These are phyloP conservation scores for Fusarium multiceps DNA, from an alignment of 2,329 filamentous ascomycete genomes.

Conservation along the genomic window DNA sequence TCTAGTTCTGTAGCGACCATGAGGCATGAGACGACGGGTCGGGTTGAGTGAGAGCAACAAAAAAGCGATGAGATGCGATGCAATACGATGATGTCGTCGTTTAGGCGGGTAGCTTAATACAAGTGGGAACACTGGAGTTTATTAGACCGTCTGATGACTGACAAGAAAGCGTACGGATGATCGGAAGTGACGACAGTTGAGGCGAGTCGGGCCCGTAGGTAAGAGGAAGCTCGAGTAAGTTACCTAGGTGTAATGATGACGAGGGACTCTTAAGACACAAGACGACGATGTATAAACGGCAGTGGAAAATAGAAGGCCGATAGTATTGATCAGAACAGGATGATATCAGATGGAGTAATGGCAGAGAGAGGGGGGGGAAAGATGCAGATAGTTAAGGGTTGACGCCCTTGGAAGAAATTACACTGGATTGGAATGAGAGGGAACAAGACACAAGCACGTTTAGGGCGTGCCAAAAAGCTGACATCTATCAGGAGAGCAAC, in stretches of 20 bases:
- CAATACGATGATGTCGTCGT: slow-evolving; percentile 29
- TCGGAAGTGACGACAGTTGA: slow-evolving; percentile 5
- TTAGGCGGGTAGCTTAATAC: neutral
- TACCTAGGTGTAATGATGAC: neutral
- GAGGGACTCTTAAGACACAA: neutral
- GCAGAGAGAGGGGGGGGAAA: neutral
- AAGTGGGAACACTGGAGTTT: slow-evolving; percentile 5
- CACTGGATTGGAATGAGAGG: slow-evolving; percentile 27
- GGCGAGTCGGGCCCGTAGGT: neutral
- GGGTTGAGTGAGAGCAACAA: slow-evolving; percentile 13
- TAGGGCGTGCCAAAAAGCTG: slow-evolving; percentile 17
- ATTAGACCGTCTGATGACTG: neutral
- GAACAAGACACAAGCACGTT: slow-evolving; percentile 13
- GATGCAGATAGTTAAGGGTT: slow-evolving; percentile 3
- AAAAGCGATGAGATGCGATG: slow-evolving; percentile 24
- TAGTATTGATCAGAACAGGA: slow-evolving; percentile 3
- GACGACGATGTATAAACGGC: neutral
- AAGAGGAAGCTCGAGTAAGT: neutral
- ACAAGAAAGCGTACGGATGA: neutral
- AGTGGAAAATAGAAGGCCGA: neutral
- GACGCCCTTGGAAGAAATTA: slow-evolving; percentile 14
- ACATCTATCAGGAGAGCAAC: neutral
- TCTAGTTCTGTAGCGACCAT: neutral
- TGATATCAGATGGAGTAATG: neutral
- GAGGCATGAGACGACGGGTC: slow-evolving; percentile 14